Base-by-base conservation (phyloP, 2,329 filamentous ascomycete species). In the Apiospora arundinis region DNA sequence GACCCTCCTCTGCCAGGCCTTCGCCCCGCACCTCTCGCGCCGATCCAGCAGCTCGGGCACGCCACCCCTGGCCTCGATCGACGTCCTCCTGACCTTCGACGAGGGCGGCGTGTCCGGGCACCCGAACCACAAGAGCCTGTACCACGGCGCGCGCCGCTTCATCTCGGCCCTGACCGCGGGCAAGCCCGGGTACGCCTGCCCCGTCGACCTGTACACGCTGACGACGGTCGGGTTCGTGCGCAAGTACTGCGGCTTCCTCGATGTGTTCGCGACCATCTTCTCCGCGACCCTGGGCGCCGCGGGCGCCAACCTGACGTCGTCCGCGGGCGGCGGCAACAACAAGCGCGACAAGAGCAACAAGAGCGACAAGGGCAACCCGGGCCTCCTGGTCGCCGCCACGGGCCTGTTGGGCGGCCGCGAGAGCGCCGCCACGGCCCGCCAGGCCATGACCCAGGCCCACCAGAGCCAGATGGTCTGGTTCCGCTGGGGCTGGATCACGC, bases 401-500 rank as follows among this genome's bases (percentile, higher is more conserved):
- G 88, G 89, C 11, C 85, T 94, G 21, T 79, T 82, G 5, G 90
- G 92, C 74, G 86, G 91, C 74, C 88, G 78, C 2, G 83, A 83
- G 67, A 84, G 82, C n/a, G 80, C 85, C 71, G 80, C 80, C 12
- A 85, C 87, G 42, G 95, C 94, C 9, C 92, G 95, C 84, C 87
- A 85, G 70, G 95, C 96, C 44, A 99, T 99, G 96, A 95, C 93
- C 1, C 87, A 88, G 70, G 95, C 93, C 40, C 96, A 99, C 84
- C 87, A 91, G 83, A 98, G 95, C 81, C 96, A 99, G 87, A 99
- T 99, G 96, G 90, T 93, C 48, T 99, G 96, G 96, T 99, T 98
- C 80, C 90, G 96, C 9, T 98, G 95, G 89, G 94, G 95, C 2
- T 99, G 95, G 95, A 97, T 99, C 79, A 88, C 90, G 0, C 80